Evolutionary conservation across 129 eudicot species (phyloP).

Genomic region (Oenanthe sinensis): DNA sequence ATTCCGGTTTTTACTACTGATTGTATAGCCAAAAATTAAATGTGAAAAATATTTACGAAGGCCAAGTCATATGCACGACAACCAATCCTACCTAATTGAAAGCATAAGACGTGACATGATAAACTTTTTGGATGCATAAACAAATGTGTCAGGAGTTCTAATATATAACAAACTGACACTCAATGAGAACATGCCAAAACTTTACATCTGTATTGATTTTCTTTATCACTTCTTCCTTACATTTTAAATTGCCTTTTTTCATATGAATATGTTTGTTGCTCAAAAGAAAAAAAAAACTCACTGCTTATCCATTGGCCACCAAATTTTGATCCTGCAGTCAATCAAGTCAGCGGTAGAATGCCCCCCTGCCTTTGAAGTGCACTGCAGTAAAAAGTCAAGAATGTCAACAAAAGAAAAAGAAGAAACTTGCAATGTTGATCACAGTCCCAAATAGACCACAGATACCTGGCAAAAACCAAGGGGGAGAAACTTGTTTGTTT

Average conservation of each 20-base stretch:
- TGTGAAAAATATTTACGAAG: neutral
- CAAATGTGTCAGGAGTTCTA: neutral
- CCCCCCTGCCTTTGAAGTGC: slow-evolving; percentile 47
- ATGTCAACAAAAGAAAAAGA: neutral
- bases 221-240: neutral
- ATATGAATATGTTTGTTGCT: neutral
- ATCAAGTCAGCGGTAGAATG: slow-evolving; percentile 46
- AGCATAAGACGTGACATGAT: neutral
- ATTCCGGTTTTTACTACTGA: neutral
- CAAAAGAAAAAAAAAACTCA: slow-evolving; percentile 33
- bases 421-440: neutral
- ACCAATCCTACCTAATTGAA: neutral
- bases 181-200: neutral
- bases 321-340: slow-evolving; percentile 63
- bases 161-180: neutral
- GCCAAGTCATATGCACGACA: neutral
- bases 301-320: slow-evolving; percentile 99
- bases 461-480: neutral
- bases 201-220: neutral
- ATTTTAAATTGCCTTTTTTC: neutral
- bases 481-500: neutral
- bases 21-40: neutral
- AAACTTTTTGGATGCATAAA: neutral
- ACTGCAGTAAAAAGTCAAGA: slow-evolving; percentile 27
- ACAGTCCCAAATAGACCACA: neutral